Base-by-base conservation (phyloP, 2,329 filamentous ascomycete genomes). In the Fusarium sp. region DNA sequence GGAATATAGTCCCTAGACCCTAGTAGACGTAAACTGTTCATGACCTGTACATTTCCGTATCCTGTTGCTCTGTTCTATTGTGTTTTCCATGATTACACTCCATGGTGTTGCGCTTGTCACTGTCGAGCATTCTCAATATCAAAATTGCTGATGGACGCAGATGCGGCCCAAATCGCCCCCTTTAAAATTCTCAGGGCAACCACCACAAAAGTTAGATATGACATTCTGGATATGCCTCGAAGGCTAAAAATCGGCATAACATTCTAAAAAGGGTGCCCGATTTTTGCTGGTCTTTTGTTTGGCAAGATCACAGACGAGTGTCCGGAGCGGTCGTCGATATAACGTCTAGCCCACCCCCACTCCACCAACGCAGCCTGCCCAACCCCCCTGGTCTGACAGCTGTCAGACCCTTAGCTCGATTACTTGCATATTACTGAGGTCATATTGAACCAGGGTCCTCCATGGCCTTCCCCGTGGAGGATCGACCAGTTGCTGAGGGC, bases 121-220 rank as follows among this genome's bases (percentile, higher is more conserved):
- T n/a, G 16, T 20, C 43, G 43, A 50, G 30, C 46, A 54, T 59
- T 32, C 7, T 46, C 16, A 32, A 23, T 57, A 12, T 16, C n/a
- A 9, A 25, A 58, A 18, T 7, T 3, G 18, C 32, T 43, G 7
- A 0, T 43, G 45, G 58, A 55, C 48, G 20, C n/a, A n/a, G 28
- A 47, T 34, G 27, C 42, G 16, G 27, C 37, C n/a, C n/a, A 51
- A 40, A 59, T 49, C 20, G 13, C 60, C 47, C 12, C 18, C 14
- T 21, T 18, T 21, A 51, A 43, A 64, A 49, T 46, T 23, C 28
- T 54, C 72, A 73, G 62, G 60, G 56, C 60, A 69, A 48, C 62
- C 57, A 53, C 60, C 61, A 70, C 56, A 70, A 72, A 49, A 64
- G 57, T 45, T 41, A 46, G 46, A 45, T 55, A 41, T 28, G 4